phyloP scores from a whole-genome alignment of 2,329 filamentous ascomycete species.

The Colletotrichum somersetense region DNA sequence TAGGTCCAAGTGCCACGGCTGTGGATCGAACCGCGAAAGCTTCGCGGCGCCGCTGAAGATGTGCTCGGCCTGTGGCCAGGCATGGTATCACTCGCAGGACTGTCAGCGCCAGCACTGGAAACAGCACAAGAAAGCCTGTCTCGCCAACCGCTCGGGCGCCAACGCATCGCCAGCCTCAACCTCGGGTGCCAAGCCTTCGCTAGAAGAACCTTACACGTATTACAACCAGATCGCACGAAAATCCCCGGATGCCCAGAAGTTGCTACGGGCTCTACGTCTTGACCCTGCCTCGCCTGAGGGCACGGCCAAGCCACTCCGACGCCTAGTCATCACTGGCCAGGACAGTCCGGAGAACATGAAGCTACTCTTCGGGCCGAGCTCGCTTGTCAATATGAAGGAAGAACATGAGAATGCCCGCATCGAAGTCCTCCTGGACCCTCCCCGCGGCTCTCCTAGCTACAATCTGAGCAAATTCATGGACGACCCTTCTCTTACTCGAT shows the following conservation, averaged over 20 bases:
- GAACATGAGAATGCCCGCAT: not conserved
- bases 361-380: constrained; percentile 4
- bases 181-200: not conserved
- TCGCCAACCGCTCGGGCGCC: constrained; percentile 1
- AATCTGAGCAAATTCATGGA: not conserved
- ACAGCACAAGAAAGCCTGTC: constrained; percentile 8
- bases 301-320: not conserved
- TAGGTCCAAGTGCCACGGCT: constrained; percentile 7
- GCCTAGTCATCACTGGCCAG: constrained; percentile 3
- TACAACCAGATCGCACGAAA: constrained; percentile 1
- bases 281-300: not conserved
- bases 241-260: not conserved
- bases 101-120: constrained; percentile 20
- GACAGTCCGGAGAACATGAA: constrained; percentile 13
- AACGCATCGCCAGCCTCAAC: not conserved
- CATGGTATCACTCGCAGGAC: constrained; percentile 24
- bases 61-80: constrained; percentile 10
- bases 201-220: not conserved
- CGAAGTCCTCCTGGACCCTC: constrained; percentile 4
- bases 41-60: not conserved
- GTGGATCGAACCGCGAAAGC: not conserved
- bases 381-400: not conserved
- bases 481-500: not conserved
- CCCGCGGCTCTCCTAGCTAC: constrained; percentile 12
- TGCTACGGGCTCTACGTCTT: constrained; percentile 1